Percentiles rank a stretch among this genome's conserved stretches.
These are phyloP conservation scores for Xylaria sp. DNA, from an alignment of 2,329 filamentous ascomycete genomes.

Conservation along the genomic window DNA sequence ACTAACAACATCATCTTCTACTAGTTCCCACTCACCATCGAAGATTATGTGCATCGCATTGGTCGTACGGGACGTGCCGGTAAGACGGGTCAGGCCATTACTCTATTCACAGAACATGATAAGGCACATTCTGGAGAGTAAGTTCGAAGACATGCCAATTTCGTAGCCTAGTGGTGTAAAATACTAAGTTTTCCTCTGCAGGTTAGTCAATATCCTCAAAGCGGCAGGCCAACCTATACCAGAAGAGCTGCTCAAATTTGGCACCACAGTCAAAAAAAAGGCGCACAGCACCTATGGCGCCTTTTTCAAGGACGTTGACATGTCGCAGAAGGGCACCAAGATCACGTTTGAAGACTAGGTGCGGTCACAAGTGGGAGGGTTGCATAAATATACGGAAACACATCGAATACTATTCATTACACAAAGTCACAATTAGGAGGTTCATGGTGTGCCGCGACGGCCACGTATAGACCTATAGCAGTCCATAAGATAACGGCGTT, in stretches of 20 bases:
- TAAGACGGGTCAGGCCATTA: constrained; percentile 87
- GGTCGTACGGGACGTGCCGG: constrained; percentile 94
- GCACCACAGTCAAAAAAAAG: constrained; percentile 99
- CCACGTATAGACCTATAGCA: constrained; percentile 59
- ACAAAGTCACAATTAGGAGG: constrained; percentile 23
- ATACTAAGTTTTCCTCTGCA: constrained; percentile 51
- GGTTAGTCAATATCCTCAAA: constrained; percentile 92
- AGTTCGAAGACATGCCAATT: constrained; percentile 54
- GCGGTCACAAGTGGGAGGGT: background rate
- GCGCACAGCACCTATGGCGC: constrained; percentile 92
- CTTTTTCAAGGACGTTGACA: constrained; percentile 91
- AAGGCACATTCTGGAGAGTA: constrained; percentile 90
- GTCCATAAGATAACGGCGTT: constrained; percentile 64
- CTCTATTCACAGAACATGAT: constrained; percentile 93
- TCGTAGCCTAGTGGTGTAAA: background rate
- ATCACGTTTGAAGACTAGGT: constrained; percentile 79
- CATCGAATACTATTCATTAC: constrained; percentile 27
- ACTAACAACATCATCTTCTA: constrained; percentile 43
- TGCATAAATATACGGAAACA: background rate
- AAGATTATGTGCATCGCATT: constrained; percentile 98
- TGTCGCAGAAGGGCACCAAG: constrained; percentile 86
- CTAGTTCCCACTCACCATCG: constrained; percentile 89
- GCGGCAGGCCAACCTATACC: constrained; percentile 92
- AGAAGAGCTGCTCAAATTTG: constrained; percentile 91
- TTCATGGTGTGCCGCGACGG: constrained; percentile 35